A percentile compares a stretch with the other conserved stretches of the same genome.
Conservation (phyloP, 148 eudicot genomes). For the Beta vulgaris region DNA sequence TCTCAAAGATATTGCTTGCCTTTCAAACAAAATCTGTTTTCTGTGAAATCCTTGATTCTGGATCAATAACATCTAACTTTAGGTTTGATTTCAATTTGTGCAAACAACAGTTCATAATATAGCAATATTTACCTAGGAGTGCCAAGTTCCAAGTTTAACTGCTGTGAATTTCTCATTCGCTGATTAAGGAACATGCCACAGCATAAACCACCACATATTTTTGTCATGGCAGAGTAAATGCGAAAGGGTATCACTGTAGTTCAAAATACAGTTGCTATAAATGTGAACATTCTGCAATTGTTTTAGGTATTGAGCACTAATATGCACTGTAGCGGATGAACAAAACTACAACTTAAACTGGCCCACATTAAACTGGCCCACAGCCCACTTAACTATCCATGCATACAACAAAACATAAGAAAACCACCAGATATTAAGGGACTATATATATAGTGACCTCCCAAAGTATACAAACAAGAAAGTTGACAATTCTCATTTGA, state of each 20-base stretch:
- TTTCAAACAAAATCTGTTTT: no score
- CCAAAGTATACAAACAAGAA: background rate
- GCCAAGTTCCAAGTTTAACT: no score
- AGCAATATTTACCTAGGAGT: no score
- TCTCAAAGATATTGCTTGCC: no score
- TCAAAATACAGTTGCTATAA: background rate
- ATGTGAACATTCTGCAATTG: no score
- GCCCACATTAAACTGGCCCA: background rate
- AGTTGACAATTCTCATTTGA: background rate
- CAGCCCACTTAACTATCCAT: background rate
- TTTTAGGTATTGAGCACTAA: no score
- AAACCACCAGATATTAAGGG: background rate
- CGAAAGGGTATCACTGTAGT: background rate
- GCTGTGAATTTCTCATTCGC: no score
- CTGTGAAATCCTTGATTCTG: no score
- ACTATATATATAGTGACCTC: background rate
- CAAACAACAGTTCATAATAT: background rate
- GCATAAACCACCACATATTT: no score
- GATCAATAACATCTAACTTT: no score
- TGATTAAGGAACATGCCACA: no score
- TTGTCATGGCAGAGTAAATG: background rate
- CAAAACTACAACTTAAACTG: background rate
- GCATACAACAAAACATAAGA: background rate
- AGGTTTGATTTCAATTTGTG: background rate
- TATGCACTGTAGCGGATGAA: no score